Percentiles rank a stretch among this genome's conserved stretches.
phyloP scores from a whole-genome alignment of 805 yeast genomes.

The Teunomyces stri region DNA sequence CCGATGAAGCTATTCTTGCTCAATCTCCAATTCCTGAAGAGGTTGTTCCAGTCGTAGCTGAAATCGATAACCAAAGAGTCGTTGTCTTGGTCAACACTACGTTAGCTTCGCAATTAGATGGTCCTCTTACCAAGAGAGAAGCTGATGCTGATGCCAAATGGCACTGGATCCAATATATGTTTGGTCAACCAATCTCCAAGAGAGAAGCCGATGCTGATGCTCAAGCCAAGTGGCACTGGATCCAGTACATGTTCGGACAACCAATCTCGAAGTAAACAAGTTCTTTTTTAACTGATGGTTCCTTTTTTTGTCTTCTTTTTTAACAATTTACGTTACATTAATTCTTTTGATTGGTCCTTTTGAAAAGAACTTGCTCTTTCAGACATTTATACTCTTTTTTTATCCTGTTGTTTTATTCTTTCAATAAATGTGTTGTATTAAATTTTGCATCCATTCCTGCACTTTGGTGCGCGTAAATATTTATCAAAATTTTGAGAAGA shows the following conservation, averaged over 20 bases:
- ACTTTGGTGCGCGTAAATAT: neutral
- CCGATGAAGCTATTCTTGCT: slow-evolving; percentile 13
- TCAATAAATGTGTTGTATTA: neutral
- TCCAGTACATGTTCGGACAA: slow-evolving; percentile 6
- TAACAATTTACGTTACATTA: neutral
- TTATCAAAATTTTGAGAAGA: slow-evolving; percentile 6
- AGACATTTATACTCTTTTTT: neutral
- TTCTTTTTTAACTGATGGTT: neutral
- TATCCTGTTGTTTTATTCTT: neutral
- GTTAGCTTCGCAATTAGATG: slow-evolving; percentile 6
- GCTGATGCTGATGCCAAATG: slow-evolving; percentile 10
- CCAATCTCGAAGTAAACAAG: slow-evolving; percentile 4
- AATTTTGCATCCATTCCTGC: slow-evolving; percentile 2
- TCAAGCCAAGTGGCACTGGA: slow-evolving; percentile 9
- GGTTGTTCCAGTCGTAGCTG: slow-evolving; percentile 10
- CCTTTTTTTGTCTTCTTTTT: neutral
- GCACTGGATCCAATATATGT: slow-evolving; percentile 8
- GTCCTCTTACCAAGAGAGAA: slow-evolving; percentile 4
- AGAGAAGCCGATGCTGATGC: slow-evolving; percentile 13
- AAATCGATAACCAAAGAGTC: slow-evolving; percentile 10
- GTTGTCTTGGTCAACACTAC: slow-evolving; percentile 14
- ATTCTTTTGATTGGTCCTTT: neutral
- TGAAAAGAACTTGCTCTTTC: neutral
- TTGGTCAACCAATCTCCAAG: slow-evolving; percentile 11
- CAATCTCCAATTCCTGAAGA: slow-evolving; percentile 8